Base-by-base conservation (phyloP, 2,329 filamentous ascomycete species). In the Aciculosporium take region DNA sequence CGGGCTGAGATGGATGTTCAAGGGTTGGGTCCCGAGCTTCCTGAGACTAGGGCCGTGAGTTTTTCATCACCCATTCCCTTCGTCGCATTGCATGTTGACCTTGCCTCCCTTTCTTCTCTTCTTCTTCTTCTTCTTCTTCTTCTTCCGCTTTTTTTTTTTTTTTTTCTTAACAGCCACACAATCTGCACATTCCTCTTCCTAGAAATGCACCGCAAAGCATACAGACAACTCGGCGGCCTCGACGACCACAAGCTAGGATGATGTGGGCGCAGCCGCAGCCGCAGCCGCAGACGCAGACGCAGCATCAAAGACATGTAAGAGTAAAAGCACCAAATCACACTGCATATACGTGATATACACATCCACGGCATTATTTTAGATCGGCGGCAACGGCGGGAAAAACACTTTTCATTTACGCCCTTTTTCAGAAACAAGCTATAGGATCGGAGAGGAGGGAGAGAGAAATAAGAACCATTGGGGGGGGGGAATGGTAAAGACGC, bases 151-250 rank as follows among this genome's bases (percentile, higher is more conserved):
- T n/a, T 2, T 12, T 32, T 7, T 29, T 12, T 9, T 31, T 20
- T 37, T 46, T 50, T 8, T 32, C 4, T 12, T 15, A 31, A 18
- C 38, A 76, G 73, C 28, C 86, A 94, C 65, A 94, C 85, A 7
- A 83, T 94, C 46, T 81, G 81, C 52, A 94, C 85, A 28, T 88
- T 94, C 59, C 58, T 94, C 54, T 88, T 91, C 59, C 59, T 94
- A 55, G 86, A 94, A 59, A 79, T 85, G 58, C 86, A 94, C 61
- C 86, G 88, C 65, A 84, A 81, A 60, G 59, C 79, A 21, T 93
- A 86, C 62, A 71, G 72, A 58, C 68, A 67, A 47, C 46, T 76
- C 40, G 64, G 67, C 47, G 68, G 62, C 39, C 46, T 57, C 33
- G 53, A 58, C 28, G 49, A 53, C 24, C 41, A 40, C 9, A 47